These are phyloP conservation scores for Diplosphaera chodatii DNA, from an alignment of 139 green algal species.

Conservation along the genomic window DNA sequence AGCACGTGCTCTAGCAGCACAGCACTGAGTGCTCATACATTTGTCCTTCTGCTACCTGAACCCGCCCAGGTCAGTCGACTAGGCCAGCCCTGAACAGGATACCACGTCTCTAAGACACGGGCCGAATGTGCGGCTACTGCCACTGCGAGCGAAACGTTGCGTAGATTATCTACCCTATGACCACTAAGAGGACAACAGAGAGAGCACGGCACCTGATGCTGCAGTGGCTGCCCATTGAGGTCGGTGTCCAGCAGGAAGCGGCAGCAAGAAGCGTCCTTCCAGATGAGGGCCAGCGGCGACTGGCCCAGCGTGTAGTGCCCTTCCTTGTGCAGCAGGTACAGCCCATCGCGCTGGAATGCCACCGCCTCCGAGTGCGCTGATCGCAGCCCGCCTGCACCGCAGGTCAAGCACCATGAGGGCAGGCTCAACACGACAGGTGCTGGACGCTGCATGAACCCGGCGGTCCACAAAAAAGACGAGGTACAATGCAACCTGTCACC, in stretches of 20 bases:
- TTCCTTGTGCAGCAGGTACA: constrained; percentile 72
- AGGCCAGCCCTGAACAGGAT: too few relatives aligned
- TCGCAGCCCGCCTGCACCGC: constrained; percentile 12
- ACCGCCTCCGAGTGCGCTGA: constrained; percentile 12
- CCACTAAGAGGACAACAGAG: not conserved
- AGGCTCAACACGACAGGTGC: too few relatives aligned
- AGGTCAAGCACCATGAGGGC: not conserved
- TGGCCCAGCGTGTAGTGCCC: constrained; percentile 62
- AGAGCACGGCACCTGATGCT: constrained; percentile 8
- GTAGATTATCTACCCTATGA: too few relatives aligned
- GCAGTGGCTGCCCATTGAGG: constrained; percentile 22
- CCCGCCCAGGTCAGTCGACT: too few relatives aligned
- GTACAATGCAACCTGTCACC: not conserved
- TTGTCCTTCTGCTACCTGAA: too few relatives aligned
- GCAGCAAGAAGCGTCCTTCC: constrained; percentile 83
- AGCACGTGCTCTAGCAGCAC: too few relatives aligned
- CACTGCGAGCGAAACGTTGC: too few relatives aligned
- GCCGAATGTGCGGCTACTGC: too few relatives aligned
- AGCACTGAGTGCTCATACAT: too few relatives aligned
- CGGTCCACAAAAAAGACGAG: too few relatives aligned
- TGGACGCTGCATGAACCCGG: too few relatives aligned
- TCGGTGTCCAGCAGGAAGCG: constrained; percentile 65
- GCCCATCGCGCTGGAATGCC: constrained; percentile 65
- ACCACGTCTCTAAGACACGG: too few relatives aligned
- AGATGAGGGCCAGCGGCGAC: constrained; percentile 76